A percentile compares a stretch with the other conserved stretches of the same genome.
Evolutionary conservation across 2,329 filamentous ascomycete genomes (phyloP).

Genomic region (Sphaerulina vaccinii): DNA sequence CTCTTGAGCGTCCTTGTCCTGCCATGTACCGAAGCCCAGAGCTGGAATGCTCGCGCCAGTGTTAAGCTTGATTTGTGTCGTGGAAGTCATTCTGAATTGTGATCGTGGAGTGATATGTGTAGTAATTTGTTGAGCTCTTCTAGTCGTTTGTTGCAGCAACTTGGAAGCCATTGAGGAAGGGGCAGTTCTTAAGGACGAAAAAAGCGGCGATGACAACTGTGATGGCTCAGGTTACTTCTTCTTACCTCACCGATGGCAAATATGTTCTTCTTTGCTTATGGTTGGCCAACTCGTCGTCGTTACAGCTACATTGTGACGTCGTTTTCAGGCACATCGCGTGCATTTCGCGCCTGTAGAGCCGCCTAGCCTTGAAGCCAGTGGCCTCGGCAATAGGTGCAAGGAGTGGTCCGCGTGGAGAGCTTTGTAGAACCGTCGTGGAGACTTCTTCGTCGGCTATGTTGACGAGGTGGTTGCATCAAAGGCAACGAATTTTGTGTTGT

Average conservation of each 20-base stretch:
- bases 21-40: constrained; percentile 54
- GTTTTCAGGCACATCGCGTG: background rate
- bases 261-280: background rate
- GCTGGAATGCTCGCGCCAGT: constrained; percentile 40
- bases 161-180: constrained; percentile 7
- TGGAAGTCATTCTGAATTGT: constrained; percentile 32
- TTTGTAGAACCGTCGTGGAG: too few relatives aligned
- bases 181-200: background rate
- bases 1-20: constrained; percentile 50
- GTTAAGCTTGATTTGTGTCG: constrained; percentile 38
- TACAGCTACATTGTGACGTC: constrained; percentile 5
- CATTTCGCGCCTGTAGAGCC: background rate
- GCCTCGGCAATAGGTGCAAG: too few relatives aligned
- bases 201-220: background rate
- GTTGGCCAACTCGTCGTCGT: background rate
- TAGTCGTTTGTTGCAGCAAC: constrained; percentile 7
- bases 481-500: too few relatives aligned
- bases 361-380: background rate
- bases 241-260: background rate
- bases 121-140: constrained; percentile 22
- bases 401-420: too few relatives aligned
- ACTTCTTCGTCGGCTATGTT: background rate
- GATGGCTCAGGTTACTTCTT: background rate
- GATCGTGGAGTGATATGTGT: constrained; percentile 21
- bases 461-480: too few relatives aligned